Evolutionary conservation across 1,284 basidiomycete genomes (phyloP).

Genomic region (Leucoagaricus sp.): DNA sequence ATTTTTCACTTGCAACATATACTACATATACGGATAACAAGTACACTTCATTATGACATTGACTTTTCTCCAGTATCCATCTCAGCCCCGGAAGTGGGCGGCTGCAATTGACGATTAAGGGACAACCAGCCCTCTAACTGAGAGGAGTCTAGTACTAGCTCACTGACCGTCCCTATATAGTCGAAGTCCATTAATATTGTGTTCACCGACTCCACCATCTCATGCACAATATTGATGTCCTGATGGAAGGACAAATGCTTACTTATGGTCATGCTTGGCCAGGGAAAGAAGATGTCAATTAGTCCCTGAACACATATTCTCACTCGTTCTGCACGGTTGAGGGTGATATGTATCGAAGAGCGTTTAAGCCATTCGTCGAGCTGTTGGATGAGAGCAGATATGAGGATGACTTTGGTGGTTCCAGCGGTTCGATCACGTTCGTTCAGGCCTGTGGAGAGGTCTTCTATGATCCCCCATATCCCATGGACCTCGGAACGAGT

Average conservation of each 20-base stretch:
- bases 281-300: constrained; percentile 9
- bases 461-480: constrained; percentile 3
- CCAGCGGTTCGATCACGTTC: constrained; percentile 3
- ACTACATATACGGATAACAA: no score
- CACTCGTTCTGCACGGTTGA: constrained; percentile 4
- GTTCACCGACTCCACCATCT: constrained; percentile 6
- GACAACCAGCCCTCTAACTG: constrained; percentile 7
- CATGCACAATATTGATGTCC: not conserved
- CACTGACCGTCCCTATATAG: not conserved
- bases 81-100: not conserved
- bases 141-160: constrained; percentile 1
- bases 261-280: constrained; percentile 7
- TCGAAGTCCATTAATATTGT: not conserved
- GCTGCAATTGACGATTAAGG: constrained; percentile 4
- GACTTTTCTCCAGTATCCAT: not conserved
- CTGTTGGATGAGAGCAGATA: not conserved
- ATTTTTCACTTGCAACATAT: no score
- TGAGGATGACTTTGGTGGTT: not conserved
- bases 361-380: not conserved
- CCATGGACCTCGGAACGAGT: constrained; percentile 3
- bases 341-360: constrained; percentile 1
- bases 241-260: not conserved
- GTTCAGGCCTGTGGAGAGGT: constrained; percentile 2
- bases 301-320: constrained; percentile 7
- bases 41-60: not conserved